Base-by-base conservation (phyloP, 2,329 filamentous ascomycete genomes). In the Chalaropsis ovoidea region DNA sequence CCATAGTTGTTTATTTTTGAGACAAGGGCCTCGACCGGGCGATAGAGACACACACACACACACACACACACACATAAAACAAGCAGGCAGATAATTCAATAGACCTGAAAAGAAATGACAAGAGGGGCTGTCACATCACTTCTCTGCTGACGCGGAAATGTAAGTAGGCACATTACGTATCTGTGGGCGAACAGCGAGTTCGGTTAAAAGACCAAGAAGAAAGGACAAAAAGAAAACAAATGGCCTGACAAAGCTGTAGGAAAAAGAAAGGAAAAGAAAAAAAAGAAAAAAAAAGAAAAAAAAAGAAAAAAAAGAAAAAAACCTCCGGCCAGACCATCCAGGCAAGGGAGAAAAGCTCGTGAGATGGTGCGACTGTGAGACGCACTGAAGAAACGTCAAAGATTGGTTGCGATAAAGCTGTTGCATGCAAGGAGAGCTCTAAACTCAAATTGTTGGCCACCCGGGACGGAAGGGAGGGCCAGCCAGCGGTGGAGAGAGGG, bases 341-440 rank as follows among this genome's bases (percentile, higher is more conserved):
- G 5, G 22, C 24, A 35, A 56, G 52, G 52, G 52, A 56, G 24
- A 56, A 56, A n/a, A 22, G 24, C 13, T 56, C 24, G 24, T 56
- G 22, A 35, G 24, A 56, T 35, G 11, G 27, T 35, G 27, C 15
- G 27, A 31, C 27, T 35, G 52, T 24, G 52, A 56, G 24, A 56
- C 17, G 27, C n/a, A 35, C 52, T n/a, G 17, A n/a, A 56, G 52
- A 24, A 6, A 31, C 6, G 27, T 10, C 24, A 56, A 31, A 56
- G 4, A 56, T 31, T 56, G 24, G 52, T 19, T 56, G 27, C 22
- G 24, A 35, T 27, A 56, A 27, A 56, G 22, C 27, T 4, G 52
- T 56, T 56, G 52, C 52, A 56, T 56, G 52, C 24, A 31, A 56
- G 27, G 52, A 35, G 52, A 56, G 24, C 13, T 56, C 13, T 43